Evolutionary conservation across 345 rosid species (phyloP).

Genomic region (Hirschfeldia incana): DNA sequence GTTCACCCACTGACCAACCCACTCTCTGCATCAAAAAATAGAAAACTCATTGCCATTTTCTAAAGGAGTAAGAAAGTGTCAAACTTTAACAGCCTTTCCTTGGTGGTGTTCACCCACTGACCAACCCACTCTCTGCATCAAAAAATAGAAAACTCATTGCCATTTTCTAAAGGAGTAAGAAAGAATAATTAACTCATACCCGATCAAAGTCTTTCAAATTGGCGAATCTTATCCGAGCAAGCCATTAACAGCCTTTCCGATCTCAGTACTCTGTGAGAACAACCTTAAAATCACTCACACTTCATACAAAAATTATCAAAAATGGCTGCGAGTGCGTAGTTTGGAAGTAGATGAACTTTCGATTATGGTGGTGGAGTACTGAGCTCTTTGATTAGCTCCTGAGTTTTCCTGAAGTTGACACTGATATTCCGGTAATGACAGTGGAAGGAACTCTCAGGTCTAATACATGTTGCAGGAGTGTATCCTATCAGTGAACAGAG

Average conservation of each 20-base stretch:
- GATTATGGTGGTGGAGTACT: constrained; percentile 61
- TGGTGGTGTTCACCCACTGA: constrained; percentile 71
- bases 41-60: too few relatives aligned
- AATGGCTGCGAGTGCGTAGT: constrained; percentile 66
- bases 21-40: constrained; percentile 34
- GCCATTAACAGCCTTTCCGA: too few relatives aligned
- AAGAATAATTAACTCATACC: too few relatives aligned
- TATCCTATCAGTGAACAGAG: too few relatives aligned
- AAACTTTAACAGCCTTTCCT: constrained; percentile 35
- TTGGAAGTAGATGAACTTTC: constrained; percentile 58
- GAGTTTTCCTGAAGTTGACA: constrained; percentile 55
- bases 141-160: background rate
- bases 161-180: too few relatives aligned
- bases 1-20: constrained; percentile 86
- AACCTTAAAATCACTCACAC: too few relatives aligned
- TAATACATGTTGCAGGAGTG: background rate
- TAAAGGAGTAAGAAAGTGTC: too few relatives aligned
- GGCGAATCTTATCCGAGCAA: too few relatives aligned
- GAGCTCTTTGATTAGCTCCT: constrained; percentile 58
- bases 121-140: constrained; percentile 62
- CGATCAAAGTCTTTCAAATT: too few relatives aligned
- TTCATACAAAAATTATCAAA: background rate
- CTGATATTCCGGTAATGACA: background rate
- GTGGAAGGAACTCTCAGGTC: background rate
- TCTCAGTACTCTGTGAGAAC: too few relatives aligned